phyloP scores from a whole-genome alignment of 305 asterid species.

The Striga hermonthica region DNA sequence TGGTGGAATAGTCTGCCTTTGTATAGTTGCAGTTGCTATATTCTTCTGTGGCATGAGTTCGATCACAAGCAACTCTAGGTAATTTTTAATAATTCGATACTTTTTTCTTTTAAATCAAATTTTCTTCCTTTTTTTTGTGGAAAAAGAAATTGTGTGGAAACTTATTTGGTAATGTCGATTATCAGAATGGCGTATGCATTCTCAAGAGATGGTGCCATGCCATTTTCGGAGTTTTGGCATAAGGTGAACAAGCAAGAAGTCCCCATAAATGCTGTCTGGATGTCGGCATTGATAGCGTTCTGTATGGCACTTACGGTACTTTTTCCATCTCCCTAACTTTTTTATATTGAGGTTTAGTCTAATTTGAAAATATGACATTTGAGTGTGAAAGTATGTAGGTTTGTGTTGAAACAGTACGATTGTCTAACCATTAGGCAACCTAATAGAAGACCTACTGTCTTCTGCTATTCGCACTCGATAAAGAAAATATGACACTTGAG shows the following conservation, averaged over 20 bases:
- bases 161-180: slow-evolving; percentile 2
- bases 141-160: neutral
- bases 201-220: slow-evolving; percentile 98
- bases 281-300: slow-evolving; percentile 72
- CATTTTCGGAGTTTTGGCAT: slow-evolving; percentile 75
- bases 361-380: too few species aligned
- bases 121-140: neutral
- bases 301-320: slow-evolving; percentile 93
- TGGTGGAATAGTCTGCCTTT: slow-evolving; percentile 77
- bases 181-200: slow-evolving; percentile 90
- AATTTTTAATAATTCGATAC: neutral
- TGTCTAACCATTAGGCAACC: too few species aligned
- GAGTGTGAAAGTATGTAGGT: too few species aligned
- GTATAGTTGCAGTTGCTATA: slow-evolving; percentile 72
- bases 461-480: too few species aligned
- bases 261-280: slow-evolving; percentile 86
- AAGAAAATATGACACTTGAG: too few species aligned
- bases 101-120: neutral
- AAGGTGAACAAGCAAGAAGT: slow-evolving; percentile 81
- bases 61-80: slow-evolving; percentile 95
- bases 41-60: slow-evolving; percentile 98
- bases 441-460: too few species aligned
- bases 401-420: too few species aligned
- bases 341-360: neutral
- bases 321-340: neutral